phyloP scores from a whole-genome alignment of 129 eudicot species.

The Rutidosis leptorrhynchoides region DNA sequence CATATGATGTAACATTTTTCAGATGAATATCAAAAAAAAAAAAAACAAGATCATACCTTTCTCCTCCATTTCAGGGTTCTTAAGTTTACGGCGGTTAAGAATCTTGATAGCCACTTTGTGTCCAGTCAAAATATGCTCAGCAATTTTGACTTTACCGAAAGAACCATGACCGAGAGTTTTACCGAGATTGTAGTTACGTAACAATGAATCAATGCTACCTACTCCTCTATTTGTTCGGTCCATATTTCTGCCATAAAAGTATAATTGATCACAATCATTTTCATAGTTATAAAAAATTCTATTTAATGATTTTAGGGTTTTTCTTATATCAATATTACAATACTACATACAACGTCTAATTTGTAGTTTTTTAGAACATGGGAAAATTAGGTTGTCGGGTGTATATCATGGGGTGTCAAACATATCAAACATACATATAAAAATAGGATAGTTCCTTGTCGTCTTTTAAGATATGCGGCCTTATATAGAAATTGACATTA shows the following conservation, averaged over 20 bases:
- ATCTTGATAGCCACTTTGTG: conserved; percentile 72
- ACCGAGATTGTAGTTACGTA: conserved; percentile 60
- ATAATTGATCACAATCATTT: conserved; percentile 2
- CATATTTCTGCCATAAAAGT: conserved; percentile 47
- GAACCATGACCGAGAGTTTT: conserved; percentile 78
- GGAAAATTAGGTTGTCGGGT: too few relatives aligned
- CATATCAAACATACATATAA: too few relatives aligned
- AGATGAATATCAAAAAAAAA: neutral
- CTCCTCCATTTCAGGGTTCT: conserved; percentile 61
- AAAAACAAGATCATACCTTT: conserved; percentile 39
- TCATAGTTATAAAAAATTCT: too few relatives aligned
- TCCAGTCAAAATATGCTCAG: conserved; percentile 62
- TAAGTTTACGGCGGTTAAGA: conserved; percentile 64
- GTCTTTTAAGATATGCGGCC: too few relatives aligned
- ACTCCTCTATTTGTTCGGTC: conserved; percentile 48
- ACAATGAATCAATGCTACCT: conserved; percentile 36
- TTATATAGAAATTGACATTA: too few relatives aligned
- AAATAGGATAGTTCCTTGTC: too few relatives aligned
- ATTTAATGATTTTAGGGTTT: too few relatives aligned
- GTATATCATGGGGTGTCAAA: too few relatives aligned
- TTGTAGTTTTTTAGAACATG: too few relatives aligned
- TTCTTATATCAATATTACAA: too few relatives aligned
- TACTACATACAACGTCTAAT: too few relatives aligned
- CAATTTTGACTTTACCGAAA: conserved; percentile 68
- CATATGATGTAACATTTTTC: neutral